Conservation (phyloP, 192 early-diverging fungal genomes). For the Coemansia sp. region DNA sequence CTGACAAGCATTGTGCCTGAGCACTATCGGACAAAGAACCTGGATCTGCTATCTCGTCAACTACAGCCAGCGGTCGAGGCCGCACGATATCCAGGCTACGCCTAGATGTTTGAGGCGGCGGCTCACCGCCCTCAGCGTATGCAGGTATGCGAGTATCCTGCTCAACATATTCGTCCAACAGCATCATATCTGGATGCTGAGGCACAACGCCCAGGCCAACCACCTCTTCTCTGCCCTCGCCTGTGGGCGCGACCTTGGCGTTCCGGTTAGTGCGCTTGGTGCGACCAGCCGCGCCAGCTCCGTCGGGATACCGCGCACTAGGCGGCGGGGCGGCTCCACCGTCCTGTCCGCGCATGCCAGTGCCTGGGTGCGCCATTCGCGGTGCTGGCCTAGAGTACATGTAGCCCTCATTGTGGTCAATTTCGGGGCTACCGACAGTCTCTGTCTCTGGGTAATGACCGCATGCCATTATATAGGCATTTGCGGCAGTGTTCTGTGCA, state of each 20-base stretch:
- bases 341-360: slow-evolving; percentile 7
- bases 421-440: slow-evolving; percentile 38
- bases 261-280: slow-evolving; percentile 38
- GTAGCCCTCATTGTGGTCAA: slow-evolving; percentile 31
- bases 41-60: slow-evolving; percentile 28
- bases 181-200: slow-evolving; percentile 30
- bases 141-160: neutral
- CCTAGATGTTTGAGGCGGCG: slow-evolving; percentile 11
- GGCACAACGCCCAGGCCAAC: slow-evolving; percentile 51
- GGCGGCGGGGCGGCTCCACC: slow-evolving; percentile 14
- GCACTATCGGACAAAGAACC: slow-evolving; percentile 46
- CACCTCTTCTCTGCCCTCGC: slow-evolving; percentile 43
- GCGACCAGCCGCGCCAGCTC: slow-evolving; percentile 13
- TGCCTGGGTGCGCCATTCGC: slow-evolving; percentile 17
- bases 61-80: slow-evolving; percentile 22
- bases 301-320: slow-evolving; percentile 27
- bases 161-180: slow-evolving; percentile 16
- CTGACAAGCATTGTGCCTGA: neutral
- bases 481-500: slow-evolving; percentile 41
- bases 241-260: slow-evolving; percentile 43
- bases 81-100: slow-evolving; percentile 27
- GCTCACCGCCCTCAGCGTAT: neutral
- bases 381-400: slow-evolving; percentile 28
- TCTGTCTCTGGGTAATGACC: slow-evolving; percentile 53
- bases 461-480: slow-evolving; percentile 52